phyloP scores from a whole-genome alignment of 1,139 yeast genomes.

The Arxiozyma bovina region DNA sequence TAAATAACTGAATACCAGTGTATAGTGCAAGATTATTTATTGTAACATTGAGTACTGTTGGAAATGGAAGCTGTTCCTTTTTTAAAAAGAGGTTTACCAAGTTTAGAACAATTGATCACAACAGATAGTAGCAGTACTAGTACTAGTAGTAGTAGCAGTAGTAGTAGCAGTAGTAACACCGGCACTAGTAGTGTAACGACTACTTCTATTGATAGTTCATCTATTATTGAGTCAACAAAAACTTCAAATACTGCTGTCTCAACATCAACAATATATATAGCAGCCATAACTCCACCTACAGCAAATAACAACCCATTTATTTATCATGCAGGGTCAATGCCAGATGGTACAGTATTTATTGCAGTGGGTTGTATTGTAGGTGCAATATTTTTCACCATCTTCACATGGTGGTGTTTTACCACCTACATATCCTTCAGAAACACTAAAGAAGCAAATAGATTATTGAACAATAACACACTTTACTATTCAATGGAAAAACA shows the following conservation, averaged over 20 bases:
- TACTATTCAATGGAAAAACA: background rate
- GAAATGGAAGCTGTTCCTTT: background rate
- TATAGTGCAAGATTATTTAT: no score
- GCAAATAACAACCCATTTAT: slow-evolving; percentile 54
- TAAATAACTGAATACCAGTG: no score
- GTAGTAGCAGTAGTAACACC: background rate
- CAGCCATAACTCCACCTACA: slow-evolving; percentile 58
- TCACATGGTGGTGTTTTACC: slow-evolving; percentile 20
- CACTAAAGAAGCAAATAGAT: slow-evolving; percentile 8
- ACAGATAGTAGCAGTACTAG: background rate
- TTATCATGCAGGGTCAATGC: slow-evolving; percentile 37
- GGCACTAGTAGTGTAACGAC: background rate
- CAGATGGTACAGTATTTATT: slow-evolving; percentile 72
- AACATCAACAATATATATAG: slow-evolving; percentile 21
- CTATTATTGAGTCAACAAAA: background rate
- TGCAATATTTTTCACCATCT: slow-evolving; percentile 26
- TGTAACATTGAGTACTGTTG: no score
- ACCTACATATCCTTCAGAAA: slow-evolving; percentile 15
- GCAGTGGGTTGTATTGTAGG: slow-evolving; percentile 67
- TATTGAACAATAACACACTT: background rate
- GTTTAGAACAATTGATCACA: slow-evolving; percentile 2
- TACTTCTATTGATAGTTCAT: no score
- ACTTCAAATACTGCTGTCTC: background rate
- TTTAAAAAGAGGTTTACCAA: background rate
- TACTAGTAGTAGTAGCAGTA: no score